phyloP scores from a whole-genome alignment of 768 basidiomycete genomes.

The Chalciporus sphaerocephalus region DNA sequence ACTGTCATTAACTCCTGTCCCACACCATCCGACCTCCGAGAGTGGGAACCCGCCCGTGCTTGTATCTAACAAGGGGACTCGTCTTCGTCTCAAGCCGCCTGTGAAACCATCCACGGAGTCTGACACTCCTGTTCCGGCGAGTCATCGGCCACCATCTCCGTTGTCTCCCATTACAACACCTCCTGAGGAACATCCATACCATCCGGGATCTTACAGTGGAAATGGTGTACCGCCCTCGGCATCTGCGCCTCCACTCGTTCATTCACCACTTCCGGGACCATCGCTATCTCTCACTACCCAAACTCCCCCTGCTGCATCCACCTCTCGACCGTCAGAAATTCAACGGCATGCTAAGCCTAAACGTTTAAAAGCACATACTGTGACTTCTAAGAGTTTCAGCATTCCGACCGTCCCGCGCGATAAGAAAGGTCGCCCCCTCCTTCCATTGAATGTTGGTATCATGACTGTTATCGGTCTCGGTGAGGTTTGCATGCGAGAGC shows the following conservation, averaged over 20 bases:
- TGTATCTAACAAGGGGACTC: slow-evolving; percentile 45
- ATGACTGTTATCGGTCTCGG: slow-evolving; percentile 79
- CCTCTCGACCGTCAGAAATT: slow-evolving; percentile 25
- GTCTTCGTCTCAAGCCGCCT: slow-evolving; percentile 48
- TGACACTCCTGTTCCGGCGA: slow-evolving; percentile 15
- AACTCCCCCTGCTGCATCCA: slow-evolving; percentile 16
- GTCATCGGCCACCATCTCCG: slow-evolving; percentile 26
- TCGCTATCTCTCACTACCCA: slow-evolving; percentile 15
- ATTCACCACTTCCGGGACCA: slow-evolving; percentile 22
- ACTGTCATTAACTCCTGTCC: slow-evolving; percentile 23
- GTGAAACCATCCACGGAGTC: slow-evolving; percentile 26
- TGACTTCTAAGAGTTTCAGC: slow-evolving; percentile 69
- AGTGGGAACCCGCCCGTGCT: slow-evolving; percentile 29
- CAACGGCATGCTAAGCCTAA: slow-evolving; percentile 63
- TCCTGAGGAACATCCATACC: slow-evolving; percentile 31
- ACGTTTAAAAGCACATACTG: slow-evolving; percentile 73
- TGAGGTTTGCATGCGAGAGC: slow-evolving; percentile 73
- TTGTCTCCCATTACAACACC: slow-evolving; percentile 35
- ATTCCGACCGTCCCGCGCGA: slow-evolving; percentile 80
- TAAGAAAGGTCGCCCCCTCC: slow-evolving; percentile 60
- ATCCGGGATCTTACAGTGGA: slow-evolving; percentile 19
- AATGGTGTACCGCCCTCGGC: slow-evolving; percentile 21
- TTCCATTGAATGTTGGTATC: slow-evolving; percentile 81
- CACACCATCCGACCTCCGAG: slow-evolving; percentile 19
- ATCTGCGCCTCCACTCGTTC: slow-evolving; percentile 12